Conservation (phyloP, 805 yeast genomes). For the Saccharomycopsis sp. region DNA sequence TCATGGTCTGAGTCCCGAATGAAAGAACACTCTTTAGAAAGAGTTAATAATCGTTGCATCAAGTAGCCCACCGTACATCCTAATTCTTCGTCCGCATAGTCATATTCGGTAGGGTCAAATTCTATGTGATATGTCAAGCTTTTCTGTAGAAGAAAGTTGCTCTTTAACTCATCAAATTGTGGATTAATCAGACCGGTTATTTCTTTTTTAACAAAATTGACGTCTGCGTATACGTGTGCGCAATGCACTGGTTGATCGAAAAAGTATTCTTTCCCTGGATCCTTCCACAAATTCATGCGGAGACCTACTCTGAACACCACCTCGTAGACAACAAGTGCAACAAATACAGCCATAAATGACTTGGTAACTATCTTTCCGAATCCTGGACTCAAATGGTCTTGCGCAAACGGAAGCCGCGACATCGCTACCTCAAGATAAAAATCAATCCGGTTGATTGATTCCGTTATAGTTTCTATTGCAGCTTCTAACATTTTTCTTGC, state of each 20-base stretch:
- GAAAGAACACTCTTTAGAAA: slow-evolving; percentile 42
- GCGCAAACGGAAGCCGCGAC: slow-evolving; percentile 17
- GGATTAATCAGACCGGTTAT: neutral
- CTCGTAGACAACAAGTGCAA: slow-evolving; percentile 31
- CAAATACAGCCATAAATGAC: slow-evolving; percentile 22
- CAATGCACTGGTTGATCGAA: slow-evolving; percentile 73
- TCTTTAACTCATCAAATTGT: slow-evolving; percentile 4
- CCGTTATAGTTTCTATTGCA: neutral
- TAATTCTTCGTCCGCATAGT: slow-evolving; percentile 50
- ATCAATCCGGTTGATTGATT: neutral
- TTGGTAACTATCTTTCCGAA: slow-evolving; percentile 23
- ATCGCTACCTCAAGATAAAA: neutral
- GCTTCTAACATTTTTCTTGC: neutral
- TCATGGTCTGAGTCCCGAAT: slow-evolving; percentile 25
- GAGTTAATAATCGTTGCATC: slow-evolving; percentile 46
- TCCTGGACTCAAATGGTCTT: slow-evolving; percentile 8
- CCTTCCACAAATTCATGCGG: slow-evolving; percentile 38
- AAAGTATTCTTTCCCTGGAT: slow-evolving; percentile 54
- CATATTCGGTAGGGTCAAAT: slow-evolving; percentile 76
- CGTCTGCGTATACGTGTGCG: slow-evolving; percentile 59
- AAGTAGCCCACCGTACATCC: slow-evolving; percentile 66
- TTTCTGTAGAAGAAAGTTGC: slow-evolving; percentile 24
- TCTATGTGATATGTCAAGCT: slow-evolving; percentile 62
- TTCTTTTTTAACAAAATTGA: slow-evolving; percentile 34
- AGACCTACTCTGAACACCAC: slow-evolving; percentile 38